Base-by-base conservation (phyloP, 352 stramenopile species). In the Halophytophthora batemanensis region DNA sequence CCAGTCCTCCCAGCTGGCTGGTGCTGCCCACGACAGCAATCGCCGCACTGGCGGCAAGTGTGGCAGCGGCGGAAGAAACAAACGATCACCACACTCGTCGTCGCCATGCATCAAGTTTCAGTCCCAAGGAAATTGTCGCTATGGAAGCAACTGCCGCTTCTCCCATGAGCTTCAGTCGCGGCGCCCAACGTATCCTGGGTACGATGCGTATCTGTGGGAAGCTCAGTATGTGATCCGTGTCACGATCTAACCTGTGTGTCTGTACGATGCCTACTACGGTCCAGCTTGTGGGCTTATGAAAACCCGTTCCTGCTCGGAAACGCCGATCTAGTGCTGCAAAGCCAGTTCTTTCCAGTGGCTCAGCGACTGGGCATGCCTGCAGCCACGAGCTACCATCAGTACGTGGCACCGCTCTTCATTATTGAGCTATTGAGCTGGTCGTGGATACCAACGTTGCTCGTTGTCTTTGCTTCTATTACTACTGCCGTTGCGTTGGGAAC, bases 121-220 rank as follows among this genome's bases (percentile, higher is more conserved):
- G 2, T 59, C 64, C 1, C 53, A 54, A 21, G 76, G 69, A 17
- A 68, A 43, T 5, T 92, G 82, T 33, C 29, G 22, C 3, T 90
- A 82, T 25, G 82, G 79, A 4, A 41, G 50, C 28, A 69, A 66
- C 13, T 92, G 82, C 49, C 78, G 56, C 37, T 92, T 73, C 39
- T 82, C 70, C 0, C 82, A 92, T 41, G 68, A 83, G 5, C 17
- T 56, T 3, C 44, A 50, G 46, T 35, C 33, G 3, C 49, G 64
- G 43, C 66, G 63, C 37, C 51, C 64, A 8, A 43, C 39, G 7
- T 66, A 61, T 33, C 56, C 66, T 37, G 64, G 68, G 48, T 69
- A 66, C 8, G 45, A 38, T 38, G 33, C 33, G 3, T 38, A 17
- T 13, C 7, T 38, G 11, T 6, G n/a, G 3, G 33, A 17, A 38